Percentiles rank a stretch among this genome's conserved stretches.
phyloP scores from a whole-genome alignment of 148 eudicot species.

The Nepenthes gracilis region DNA sequence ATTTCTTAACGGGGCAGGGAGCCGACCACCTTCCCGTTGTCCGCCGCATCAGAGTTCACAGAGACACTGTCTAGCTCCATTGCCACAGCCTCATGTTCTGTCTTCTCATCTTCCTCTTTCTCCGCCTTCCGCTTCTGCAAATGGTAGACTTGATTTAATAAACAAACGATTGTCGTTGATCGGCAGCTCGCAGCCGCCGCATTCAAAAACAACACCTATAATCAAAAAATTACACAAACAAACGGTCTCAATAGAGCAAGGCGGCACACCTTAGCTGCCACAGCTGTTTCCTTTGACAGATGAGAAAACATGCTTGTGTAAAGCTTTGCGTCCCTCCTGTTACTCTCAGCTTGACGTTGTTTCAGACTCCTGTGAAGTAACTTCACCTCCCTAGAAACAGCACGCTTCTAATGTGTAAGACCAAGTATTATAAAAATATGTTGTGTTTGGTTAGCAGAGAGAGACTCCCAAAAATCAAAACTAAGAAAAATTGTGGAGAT shows the following conservation, averaged over 20 bases:
- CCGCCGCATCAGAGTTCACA: constrained; percentile 3
- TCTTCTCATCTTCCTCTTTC: constrained; percentile 13
- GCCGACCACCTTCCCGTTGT: constrained; percentile 3
- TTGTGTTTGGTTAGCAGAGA: too few relatives aligned
- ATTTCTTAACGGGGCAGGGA: background rate
- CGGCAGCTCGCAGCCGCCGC: background rate
- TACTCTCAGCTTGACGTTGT: constrained; percentile 47
- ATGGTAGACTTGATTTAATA: background rate
- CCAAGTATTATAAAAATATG: background rate
- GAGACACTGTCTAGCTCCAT: constrained; percentile 11
- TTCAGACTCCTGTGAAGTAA: constrained; percentile 33
- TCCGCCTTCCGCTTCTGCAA: constrained; percentile 39
- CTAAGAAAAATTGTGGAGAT: too few relatives aligned
- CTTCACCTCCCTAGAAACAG: constrained; percentile 47
- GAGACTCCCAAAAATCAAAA: too few relatives aligned
- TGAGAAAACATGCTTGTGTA: constrained; percentile 45
- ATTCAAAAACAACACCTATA: background rate
- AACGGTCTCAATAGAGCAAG: background rate
- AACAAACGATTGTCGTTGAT: background rate
- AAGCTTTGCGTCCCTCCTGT: constrained; percentile 45
- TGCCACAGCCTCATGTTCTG: constrained; percentile 12
- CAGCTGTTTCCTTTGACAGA: constrained; percentile 21
- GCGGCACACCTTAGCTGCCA: constrained; percentile 23
- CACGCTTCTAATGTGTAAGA: background rate
- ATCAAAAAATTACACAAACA: background rate